These are phyloP conservation scores for Backusella westeae DNA, from an alignment of 192 early-diverging fungal genomes.

Conservation along the genomic window DNA sequence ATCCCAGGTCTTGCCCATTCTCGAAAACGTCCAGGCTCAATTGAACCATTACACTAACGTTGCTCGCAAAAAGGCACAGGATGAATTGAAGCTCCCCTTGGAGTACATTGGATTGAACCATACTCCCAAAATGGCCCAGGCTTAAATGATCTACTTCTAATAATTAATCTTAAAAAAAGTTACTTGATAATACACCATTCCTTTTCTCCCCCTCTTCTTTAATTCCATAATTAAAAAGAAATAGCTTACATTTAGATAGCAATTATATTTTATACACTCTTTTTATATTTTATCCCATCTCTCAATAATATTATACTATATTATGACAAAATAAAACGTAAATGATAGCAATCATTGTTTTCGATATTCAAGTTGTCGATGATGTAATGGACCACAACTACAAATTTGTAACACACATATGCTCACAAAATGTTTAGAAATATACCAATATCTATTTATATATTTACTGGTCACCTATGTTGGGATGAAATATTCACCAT, in stretches of 20 bases:
- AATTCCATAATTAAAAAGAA: not conserved
- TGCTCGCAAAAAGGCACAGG: conserved; percentile 24
- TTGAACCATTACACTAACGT: conserved; percentile 26
- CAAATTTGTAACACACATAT: not conserved
- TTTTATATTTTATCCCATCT: not conserved
- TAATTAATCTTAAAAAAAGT: not conserved
- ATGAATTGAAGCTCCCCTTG: conserved; percentile 29
- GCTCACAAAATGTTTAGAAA: not conserved
- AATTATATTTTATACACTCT: not conserved
- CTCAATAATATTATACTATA: not conserved
- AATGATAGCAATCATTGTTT: not conserved
- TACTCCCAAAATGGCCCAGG: conserved; percentile 15
- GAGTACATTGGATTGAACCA: conserved; percentile 28
- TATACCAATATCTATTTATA: not conserved
- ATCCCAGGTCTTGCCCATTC: conserved; percentile 48
- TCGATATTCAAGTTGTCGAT: not conserved
- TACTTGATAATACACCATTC: not conserved
- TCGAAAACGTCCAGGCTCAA: conserved; percentile 41
- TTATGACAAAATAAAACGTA: not conserved
- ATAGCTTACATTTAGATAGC: not conserved
- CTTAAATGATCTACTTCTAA: not conserved
- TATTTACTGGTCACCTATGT: not conserved
- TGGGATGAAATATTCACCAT: no score
- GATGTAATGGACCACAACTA: not conserved
- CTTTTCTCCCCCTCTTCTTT: not conserved